These are phyloP conservation scores for Drechslerella coelobrocha DNA, from an alignment of 2,329 filamentous ascomycete genomes.

Conservation along the genomic window DNA sequence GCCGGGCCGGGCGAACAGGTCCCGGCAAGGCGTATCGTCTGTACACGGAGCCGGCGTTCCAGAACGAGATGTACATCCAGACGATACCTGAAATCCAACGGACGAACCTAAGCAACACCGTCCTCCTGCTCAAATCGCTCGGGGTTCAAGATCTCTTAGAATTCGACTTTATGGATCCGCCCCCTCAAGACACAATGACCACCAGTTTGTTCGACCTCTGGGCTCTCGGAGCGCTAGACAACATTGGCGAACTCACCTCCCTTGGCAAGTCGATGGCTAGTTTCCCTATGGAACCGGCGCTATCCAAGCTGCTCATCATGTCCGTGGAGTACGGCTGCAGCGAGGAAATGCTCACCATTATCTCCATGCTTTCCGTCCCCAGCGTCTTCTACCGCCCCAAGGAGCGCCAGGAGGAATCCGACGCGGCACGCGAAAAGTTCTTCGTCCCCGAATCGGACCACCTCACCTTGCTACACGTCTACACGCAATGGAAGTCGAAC, in stretches of 20 bases:
- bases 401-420: conserved; percentile 94
- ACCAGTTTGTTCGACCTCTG: conserved; percentile 97
- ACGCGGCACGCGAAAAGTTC: conserved; percentile 94
- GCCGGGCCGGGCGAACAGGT: conserved; percentile 89
- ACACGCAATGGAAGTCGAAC: conserved; percentile 92
- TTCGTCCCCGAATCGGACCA: conserved; percentile 98
- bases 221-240: conserved; percentile 91
- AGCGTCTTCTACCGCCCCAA: conserved; percentile 97
- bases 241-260: conserved; percentile 86
- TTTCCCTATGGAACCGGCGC: conserved; percentile 95
- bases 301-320: conserved; percentile 93
- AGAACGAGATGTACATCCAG: conserved; percentile 94
- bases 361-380: conserved; percentile 95
- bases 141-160: conserved; percentile 93
- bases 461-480: conserved; percentile 92
- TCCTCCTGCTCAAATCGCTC: conserved; percentile 89
- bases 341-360: conserved; percentile 97
- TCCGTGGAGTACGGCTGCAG: conserved; percentile 88
- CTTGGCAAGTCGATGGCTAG: conserved; percentile 93
- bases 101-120: conserved; percentile 93
- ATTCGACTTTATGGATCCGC: conserved; percentile 99
- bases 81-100: conserved; percentile 98
- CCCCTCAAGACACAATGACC: conserved; percentile 95
- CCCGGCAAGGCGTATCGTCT: conserved; percentile 94
- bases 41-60: conserved; percentile 92